Conservation (phyloP, 129 eudicot genomes). For the Ambrosia trifida region DNA sequence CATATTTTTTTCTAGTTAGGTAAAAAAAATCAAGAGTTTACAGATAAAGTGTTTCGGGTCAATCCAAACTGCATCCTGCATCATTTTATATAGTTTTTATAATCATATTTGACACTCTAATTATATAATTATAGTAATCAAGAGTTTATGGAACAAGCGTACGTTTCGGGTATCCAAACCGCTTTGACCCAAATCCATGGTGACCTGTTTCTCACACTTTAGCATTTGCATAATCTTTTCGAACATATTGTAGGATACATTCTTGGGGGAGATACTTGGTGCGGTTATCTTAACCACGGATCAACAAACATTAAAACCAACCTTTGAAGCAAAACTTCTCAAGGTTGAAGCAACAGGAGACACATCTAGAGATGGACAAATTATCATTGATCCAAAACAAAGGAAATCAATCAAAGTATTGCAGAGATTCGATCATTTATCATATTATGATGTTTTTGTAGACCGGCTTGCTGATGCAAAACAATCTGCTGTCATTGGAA, state of each 20-base stretch:
- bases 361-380: slow-evolving; percentile 62
- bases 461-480: slow-evolving; percentile 48
- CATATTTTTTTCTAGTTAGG: not conserved
- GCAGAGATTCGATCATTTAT: slow-evolving; percentile 42
- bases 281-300: slow-evolving; percentile 57
- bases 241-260: slow-evolving; percentile 50
- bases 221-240: not conserved
- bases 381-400: slow-evolving; percentile 33
- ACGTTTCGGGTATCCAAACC: not conserved
- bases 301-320: slow-evolving; percentile 42
- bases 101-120: slow-evolving; percentile 1
- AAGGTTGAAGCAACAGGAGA: slow-evolving; percentile 53
- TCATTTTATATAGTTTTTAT: not conserved
- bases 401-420: slow-evolving; percentile 53
- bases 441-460: slow-evolving; percentile 55
- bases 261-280: slow-evolving; percentile 79
- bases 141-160: not conserved
- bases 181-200: not conserved
- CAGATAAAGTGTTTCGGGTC: no score
- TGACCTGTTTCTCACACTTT: not conserved
- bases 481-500: slow-evolving; percentile 75
- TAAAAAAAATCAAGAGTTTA: not conserved
- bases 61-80: no score
- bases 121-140: not conserved
- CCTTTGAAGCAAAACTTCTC: slow-evolving; percentile 32